These are phyloP conservation scores for Boletus pseudopeckii DNA, from an alignment of 768 basidiomycete species.

Conservation along the genomic window DNA sequence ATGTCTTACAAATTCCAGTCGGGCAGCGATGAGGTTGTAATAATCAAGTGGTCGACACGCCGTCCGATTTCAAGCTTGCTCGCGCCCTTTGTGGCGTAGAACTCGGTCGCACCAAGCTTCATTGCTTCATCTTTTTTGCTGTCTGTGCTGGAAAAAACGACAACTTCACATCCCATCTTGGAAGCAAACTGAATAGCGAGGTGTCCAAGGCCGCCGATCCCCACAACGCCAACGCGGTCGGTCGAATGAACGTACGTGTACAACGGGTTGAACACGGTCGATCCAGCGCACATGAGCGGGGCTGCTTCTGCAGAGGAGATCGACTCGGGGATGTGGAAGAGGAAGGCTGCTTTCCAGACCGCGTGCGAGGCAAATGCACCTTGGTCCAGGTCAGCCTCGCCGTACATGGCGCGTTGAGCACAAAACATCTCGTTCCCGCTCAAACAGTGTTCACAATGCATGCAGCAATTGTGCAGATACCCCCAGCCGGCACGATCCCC, in stretches of 20 bases:
- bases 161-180: conserved; percentile 39
- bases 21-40: conserved; percentile 30
- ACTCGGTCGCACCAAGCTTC: conserved; percentile 35
- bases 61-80: conserved; percentile 25
- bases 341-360: conserved; percentile 32
- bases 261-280: conserved; percentile 32
- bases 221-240: conserved; percentile 34
- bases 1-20: conserved; percentile 31
- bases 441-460: conserved; percentile 33
- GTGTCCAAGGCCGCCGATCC: conserved; percentile 38
- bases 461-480: conserved; percentile 32
- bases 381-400: conserved; percentile 26
- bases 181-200: conserved; percentile 38
- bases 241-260: conserved; percentile 25
- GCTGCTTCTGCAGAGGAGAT: conserved; percentile 31
- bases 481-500: conserved; percentile 39
- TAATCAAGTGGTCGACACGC: conserved; percentile 30
- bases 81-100: conserved; percentile 29
- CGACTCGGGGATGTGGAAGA: conserved; percentile 34
- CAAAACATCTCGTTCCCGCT: conserved; percentile 33
- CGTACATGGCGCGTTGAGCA: conserved; percentile 24
- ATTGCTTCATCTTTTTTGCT: conserved; percentile 32
- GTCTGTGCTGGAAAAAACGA: conserved; percentile 35
- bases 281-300: conserved; percentile 38
- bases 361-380: conserved; percentile 37